Conservation (phyloP, 148 eudicot genomes). For the Chenopodium quinoa region DNA sequence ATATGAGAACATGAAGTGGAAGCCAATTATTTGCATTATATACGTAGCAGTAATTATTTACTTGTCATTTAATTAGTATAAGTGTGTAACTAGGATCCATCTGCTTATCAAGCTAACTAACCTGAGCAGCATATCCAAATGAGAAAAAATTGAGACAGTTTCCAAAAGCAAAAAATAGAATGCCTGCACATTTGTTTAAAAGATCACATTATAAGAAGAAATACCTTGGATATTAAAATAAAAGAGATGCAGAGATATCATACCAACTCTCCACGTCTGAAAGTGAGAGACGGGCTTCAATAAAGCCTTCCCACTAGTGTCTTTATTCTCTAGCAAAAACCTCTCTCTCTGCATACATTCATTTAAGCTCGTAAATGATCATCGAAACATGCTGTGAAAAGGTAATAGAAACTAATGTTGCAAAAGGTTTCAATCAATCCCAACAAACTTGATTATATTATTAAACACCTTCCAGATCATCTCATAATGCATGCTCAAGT, state of each 20-base stretch:
- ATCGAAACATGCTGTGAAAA: background rate
- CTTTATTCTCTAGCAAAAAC: conserved; percentile 49
- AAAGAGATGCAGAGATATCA: conserved; percentile 21
- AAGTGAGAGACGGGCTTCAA: conserved; percentile 80
- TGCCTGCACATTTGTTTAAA: conserved; percentile 52
- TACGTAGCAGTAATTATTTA: background rate
- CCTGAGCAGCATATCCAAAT: conserved; percentile 99
- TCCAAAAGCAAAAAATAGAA: conserved; percentile 81
- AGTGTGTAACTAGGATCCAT: background rate
- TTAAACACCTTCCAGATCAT: background rate
- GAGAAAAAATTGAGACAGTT: conserved; percentile 93
- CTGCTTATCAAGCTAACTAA: conserved; percentile 31
- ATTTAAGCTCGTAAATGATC: conserved; percentile 7
- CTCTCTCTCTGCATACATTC: conserved; percentile 69
- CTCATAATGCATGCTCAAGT: conserved; percentile 1
- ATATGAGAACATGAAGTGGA: background rate
- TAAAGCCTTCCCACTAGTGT: conserved; percentile 57
- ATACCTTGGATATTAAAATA: conserved; percentile 5
- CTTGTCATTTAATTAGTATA: background rate
- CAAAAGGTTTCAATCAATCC: background rate
- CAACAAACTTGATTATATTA: conserved; percentile 5
- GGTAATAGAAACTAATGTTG: background rate
- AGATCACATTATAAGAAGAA: conserved; percentile 14
- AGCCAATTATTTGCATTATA: background rate
- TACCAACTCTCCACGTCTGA: conserved; percentile 97